Base-by-base conservation (phyloP, 1,284 basidiomycete genomes). In the Ganoderma resinaceum region DNA sequence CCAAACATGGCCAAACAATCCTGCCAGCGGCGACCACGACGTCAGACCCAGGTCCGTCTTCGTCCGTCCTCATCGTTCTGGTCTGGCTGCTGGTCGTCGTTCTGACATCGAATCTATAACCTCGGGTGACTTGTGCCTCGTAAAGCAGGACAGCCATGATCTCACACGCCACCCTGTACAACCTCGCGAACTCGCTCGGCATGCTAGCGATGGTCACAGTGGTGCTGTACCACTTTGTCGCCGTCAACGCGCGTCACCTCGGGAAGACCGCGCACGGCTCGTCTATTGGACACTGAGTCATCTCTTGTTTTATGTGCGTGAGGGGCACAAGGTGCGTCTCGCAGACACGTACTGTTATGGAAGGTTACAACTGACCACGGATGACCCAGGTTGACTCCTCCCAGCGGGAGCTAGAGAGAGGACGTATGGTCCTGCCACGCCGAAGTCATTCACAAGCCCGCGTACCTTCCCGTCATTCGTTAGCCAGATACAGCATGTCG, bases 181-280 rank as follows among this genome's bases (percentile, higher is more conserved):
- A 87, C 70, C 86, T 97, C 62, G 93, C 95, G 58, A 97, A 96
- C 82, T 85, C 88, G 37, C 90, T 96, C 23, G 95, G 95, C 46
- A 82, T 90, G n/a, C 83, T 94, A 46, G 92, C 95, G 43, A 94
- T 96, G 89, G 74, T 94, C 71, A 89, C 92, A 6, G 91, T 95
- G 70, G 90, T 97, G 64, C 87, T 88, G 53, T 97, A 96, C 80
- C 95, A 97, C 81, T 89, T 97, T 74, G 84, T 97, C 67, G 89
- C 93, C 33, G 94, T 96, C 71, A 96, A 96, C 77, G 89, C 89
- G 43, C 86, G 87, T 42, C 77, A 85, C 70, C 75, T 89, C 57
- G 79, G 78, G 23, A 66, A 60, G 53, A 55, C 57, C 46, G 46
- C 42, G 33, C 35, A 29, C 42, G 52, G 26, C 26, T 63, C 65